Evolutionary conservation across 2,329 filamentous ascomycete species (phyloP).

Genomic region (Grosmannia clavigera): DNA sequence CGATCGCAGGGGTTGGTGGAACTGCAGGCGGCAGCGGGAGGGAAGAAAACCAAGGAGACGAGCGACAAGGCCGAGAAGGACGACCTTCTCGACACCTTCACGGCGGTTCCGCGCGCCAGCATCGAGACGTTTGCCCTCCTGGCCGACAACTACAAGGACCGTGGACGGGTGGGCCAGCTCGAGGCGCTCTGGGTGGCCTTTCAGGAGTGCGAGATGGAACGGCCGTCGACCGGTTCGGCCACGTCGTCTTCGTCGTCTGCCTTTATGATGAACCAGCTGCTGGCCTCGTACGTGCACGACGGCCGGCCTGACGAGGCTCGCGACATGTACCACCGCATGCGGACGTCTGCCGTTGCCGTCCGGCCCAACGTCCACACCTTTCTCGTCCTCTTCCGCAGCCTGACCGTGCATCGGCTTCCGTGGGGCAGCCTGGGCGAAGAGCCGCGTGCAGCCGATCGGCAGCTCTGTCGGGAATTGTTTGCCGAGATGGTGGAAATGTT

Average conservation of each 20-base stretch:
- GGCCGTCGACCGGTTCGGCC: conserved; percentile 21
- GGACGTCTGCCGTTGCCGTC: conserved; percentile 24
- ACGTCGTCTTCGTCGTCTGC: conserved; percentile 31
- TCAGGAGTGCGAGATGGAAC: conserved; percentile 45
- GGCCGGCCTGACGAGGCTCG: conserved; percentile 42
- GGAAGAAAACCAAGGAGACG: too few species aligned
- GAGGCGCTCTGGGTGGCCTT: conserved; percentile 51
- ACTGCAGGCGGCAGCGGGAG: conserved; percentile 11
- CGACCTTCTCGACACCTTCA: conserved; percentile 14
- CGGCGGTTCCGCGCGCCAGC: conserved; percentile 44
- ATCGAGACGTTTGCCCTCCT: conserved; percentile 70
- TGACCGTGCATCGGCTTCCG: conserved; percentile 18
- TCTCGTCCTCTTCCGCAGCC: conserved; percentile 51
- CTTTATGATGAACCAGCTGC: conserved; percentile 69
- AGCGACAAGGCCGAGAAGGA: background rate
- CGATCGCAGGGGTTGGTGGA: conserved; percentile 15
- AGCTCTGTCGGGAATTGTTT: conserved; percentile 16
- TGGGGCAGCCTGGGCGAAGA: background rate
- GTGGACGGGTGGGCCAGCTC: conserved; percentile 44
- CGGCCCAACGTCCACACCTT: conserved; percentile 58
- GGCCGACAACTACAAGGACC: conserved; percentile 57
- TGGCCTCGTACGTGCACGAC: conserved; percentile 52
- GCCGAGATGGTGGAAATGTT: conserved; percentile 15
- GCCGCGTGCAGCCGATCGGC: conserved; percentile 8
- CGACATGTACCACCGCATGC: conserved; percentile 42